Base-by-base conservation (phyloP, 176 grass and related monocot species). In the Urochloa ruziziensis region DNA sequence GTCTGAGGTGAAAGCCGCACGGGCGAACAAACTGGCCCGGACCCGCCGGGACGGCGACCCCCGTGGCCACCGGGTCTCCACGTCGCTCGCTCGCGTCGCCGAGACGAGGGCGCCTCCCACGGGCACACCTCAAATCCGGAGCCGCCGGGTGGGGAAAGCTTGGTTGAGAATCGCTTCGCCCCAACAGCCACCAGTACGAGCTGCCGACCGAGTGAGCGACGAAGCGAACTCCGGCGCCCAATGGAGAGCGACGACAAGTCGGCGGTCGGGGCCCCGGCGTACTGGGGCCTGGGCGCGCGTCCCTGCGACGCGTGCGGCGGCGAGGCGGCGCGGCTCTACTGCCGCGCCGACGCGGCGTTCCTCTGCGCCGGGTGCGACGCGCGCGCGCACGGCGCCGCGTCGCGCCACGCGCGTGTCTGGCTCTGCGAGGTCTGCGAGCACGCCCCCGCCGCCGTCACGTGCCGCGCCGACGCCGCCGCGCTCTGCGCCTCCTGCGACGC, bases 361-460 rank as follows among this genome's bases (percentile, higher is more conserved):
- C 92, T 94, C 48, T 97, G 94, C 88, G 54, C 57, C 23, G 67
- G 78, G 27, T 97, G 94, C 85, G 94, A 94, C 83, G 84, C 83
- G 48, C 80, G 79, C 23, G 67, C 82, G 36, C 94, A 97, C 80
- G 78, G 9, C 70, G 14, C 77, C 14, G 70, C 42, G 53, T 85
- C 85, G 14, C 81, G 83, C 34, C 94, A 97, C 87, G 81, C 82
- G 51, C 85, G 92, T 14, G 88, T 92, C 16, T 92, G 91, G 88
- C 90, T 97, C 42, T 94, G 94, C 73, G 90, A 97, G 87, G 94
- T 92, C 15, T 94, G 94, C 59, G 88, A 94, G 83, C 82, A 86
- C 57, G 83, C 88, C 30, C 94, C 90, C 1, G 94, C 94, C 23
- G 21, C 70, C 0, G 90, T 97, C 51, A 92, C 85, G 32, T 97